Base-by-base conservation (phyloP, 78 protist genomes). In the Dictyostelium purpureum region DNA sequence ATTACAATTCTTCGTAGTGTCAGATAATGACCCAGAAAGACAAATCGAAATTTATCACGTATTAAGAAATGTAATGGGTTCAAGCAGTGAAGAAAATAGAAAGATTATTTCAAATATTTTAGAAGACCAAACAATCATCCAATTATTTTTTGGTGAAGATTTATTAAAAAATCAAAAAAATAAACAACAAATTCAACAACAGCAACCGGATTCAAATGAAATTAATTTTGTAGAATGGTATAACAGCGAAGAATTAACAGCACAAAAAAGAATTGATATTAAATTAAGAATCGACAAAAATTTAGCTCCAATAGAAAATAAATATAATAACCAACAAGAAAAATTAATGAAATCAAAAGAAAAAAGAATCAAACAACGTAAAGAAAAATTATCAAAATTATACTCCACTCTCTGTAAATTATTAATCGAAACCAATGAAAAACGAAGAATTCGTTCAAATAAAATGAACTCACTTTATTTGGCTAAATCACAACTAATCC, bases 101-200 rank as follows among this genome's bases (percentile, higher is more conserved):
- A 85, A 85, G 54, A 85, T 85, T 28, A 85, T 85, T 33, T 38
- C 75, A n/a, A 85, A 85, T 73, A 73, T 85, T 28, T 47, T 85
- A 6, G 92, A 85, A 18, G 92, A 85, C 35, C 61, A 70, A 43
- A 6, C 31, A 6, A 79, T 76, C 0, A 73, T 73, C 6, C 92
- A 85, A 28, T 35, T 45, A 42, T 85, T 85, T 57, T 85, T 85
- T 47, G 92, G 77, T 11, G 43, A 28, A 26, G 79, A 73, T 45
- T 16, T 37, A 31, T n/a, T 21, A 1, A 26, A 77, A 35, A 73
- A 77, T 45, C n/a, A 37, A 12, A 33, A 66, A 71, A n/a, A 67
- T 24, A 18, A 54, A 33, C 11, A 69, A 33, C 35, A 71, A 43
- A n/a, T n/a, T n/a, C n/a, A n/a, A n/a, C 81, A 75, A 47, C 61